Evolutionary conservation across 1,139 yeast genomes (phyloP).

Genomic region (Zygosaccharomyces sapae): DNA sequence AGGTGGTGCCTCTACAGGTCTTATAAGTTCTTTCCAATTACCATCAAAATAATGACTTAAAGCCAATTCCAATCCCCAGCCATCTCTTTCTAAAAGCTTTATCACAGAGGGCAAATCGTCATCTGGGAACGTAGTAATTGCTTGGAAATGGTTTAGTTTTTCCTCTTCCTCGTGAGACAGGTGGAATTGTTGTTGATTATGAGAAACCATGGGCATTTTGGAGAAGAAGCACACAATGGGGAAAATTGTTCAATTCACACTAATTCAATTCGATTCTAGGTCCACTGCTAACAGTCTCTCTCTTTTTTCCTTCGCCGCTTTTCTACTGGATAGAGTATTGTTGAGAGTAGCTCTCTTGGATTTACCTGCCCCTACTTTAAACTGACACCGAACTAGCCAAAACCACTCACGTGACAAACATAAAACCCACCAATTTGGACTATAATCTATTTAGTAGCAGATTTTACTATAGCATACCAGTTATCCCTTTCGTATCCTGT

Average conservation of each 20-base stretch:
- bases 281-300: background rate
- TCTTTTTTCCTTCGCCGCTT: background rate
- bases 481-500: constrained; percentile 90
- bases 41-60: constrained; percentile 41
- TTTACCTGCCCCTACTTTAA: background rate
- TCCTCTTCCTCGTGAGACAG: constrained; percentile 39
- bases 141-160: constrained; percentile 39
- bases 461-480: constrained; percentile 72
- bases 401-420: background rate
- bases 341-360: background rate
- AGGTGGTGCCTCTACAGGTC: constrained; percentile 23
- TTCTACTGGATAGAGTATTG: background rate
- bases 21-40: constrained; percentile 28
- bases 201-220: constrained; percentile 30
- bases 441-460: constrained; percentile 19
- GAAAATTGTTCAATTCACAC: background rate
- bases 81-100: constrained; percentile 35
- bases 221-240: background rate
- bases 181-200: constrained; percentile 27
- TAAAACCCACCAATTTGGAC: background rate
- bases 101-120: constrained; percentile 37
- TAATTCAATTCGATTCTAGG: background rate
- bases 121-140: constrained; percentile 38
- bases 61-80: constrained; percentile 41
- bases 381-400: background rate